Conservation (phyloP, 768 basidiomycete species). For the Xerocomellus amylosporus region DNA sequence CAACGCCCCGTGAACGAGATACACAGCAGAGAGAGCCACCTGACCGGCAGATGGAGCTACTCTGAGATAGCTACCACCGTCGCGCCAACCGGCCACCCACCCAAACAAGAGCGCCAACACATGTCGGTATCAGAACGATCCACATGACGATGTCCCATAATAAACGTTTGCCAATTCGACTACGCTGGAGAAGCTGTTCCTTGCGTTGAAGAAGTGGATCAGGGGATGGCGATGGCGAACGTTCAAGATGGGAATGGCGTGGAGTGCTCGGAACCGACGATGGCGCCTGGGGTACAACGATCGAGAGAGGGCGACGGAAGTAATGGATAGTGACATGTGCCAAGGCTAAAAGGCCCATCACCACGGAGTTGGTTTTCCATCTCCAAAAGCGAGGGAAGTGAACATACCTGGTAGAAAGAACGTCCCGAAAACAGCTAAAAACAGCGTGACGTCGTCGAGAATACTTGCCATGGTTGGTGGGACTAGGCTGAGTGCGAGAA, state of each 20-base stretch:
- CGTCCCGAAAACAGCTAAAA: constrained; percentile 52
- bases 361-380: background rate
- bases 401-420: constrained; percentile 60
- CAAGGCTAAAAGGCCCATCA: constrained; percentile 43
- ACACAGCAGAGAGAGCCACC: background rate
- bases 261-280: constrained; percentile 22
- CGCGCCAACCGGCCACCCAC: constrained; percentile 48
- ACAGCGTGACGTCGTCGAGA: constrained; percentile 48
- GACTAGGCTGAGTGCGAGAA: constrained; percentile 46
- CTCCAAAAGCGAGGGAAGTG: background rate
- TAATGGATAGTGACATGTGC: constrained; percentile 82
- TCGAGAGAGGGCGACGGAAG: constrained; percentile 79
- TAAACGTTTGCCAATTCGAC: constrained; percentile 66
- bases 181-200: constrained; percentile 77
- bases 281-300: constrained; percentile 64
- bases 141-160: constrained; percentile 85
- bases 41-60: constrained; percentile 4
- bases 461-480: constrained; percentile 38
- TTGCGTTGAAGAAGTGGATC: constrained; percentile 84
- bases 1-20: constrained; percentile 6
- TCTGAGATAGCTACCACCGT: constrained; percentile 44
- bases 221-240: constrained; percentile 32
- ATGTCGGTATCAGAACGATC: constrained; percentile 62
- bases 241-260: constrained; percentile 12
- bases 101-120: constrained; percentile 57